A percentile compares a stretch with the other conserved stretches of the same genome.
Conservation (phyloP, 2,329 filamentous ascomycete genomes). For the Plectosphaerella cucumerina region DNA sequence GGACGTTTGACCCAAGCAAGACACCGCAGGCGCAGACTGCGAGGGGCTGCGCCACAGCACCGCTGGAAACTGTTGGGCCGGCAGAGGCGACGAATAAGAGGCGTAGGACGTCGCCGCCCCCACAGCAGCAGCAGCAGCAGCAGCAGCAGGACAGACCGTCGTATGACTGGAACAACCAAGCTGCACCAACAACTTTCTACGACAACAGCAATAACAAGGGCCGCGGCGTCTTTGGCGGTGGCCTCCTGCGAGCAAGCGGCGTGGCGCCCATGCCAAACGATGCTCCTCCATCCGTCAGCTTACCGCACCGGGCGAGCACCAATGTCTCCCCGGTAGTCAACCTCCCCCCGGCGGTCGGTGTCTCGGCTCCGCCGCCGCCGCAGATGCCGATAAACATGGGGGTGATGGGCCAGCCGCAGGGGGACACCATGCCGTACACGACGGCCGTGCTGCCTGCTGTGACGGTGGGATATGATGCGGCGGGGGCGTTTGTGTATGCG, state of each 20-base stretch:
- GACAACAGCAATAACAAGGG: neutral
- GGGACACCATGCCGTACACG: too few species aligned
- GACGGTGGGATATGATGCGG: too few species aligned
- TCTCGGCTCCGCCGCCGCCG: too few species aligned
- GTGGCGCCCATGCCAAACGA: neutral
- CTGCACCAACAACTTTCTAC: neutral
- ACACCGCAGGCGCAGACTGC: neutral
- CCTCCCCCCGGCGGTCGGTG: too few species aligned
- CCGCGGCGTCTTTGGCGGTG: slow-evolving; percentile 3
- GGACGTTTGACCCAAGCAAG: slow-evolving; percentile 5
- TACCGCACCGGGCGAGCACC: slow-evolving; percentile 9
- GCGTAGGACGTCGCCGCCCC: slow-evolving; percentile 10
- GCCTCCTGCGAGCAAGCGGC: slow-evolving; percentile 3
- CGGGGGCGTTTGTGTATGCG: too few species aligned
- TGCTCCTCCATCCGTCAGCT: neutral
- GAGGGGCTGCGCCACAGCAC: neutral
- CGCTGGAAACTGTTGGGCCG: neutral
- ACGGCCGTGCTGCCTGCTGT: too few species aligned
- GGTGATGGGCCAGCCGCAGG: too few species aligned
- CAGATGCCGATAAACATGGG: too few species aligned
- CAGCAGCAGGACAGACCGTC: neutral
- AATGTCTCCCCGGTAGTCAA: too few species aligned
- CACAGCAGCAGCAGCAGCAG: neutral
- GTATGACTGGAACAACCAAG: neutral
- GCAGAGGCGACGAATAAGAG: slow-evolving; percentile 13